Percentiles rank a stretch among this genome's conserved stretches.
Conservation (phyloP, 139 green algal genomes). For the Astrephomene gubernaculifera region DNA sequence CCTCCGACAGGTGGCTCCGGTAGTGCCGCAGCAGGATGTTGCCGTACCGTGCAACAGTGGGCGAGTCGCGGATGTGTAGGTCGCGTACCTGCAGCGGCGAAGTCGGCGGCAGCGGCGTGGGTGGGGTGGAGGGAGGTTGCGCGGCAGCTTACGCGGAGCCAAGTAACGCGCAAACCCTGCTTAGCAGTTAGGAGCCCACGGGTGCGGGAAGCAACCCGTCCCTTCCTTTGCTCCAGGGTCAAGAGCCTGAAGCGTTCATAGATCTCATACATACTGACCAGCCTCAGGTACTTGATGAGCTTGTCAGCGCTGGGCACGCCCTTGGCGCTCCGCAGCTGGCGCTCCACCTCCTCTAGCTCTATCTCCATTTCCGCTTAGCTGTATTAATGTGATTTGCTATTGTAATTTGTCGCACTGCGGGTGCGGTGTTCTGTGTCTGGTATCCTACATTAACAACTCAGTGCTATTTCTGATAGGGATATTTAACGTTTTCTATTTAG, state of each 20-base stretch:
- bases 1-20: conserved; percentile 53
- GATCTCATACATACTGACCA: conserved; percentile 27
- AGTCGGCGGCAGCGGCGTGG: no score
- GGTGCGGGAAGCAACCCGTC: not conserved
- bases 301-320: conserved; percentile 22
- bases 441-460: no score
- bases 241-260: not conserved
- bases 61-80: conserved; percentile 66
- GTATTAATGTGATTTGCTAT: no score
- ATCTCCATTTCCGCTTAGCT: conserved; percentile 24
- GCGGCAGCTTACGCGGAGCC: no score
- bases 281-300: conserved; percentile 45
- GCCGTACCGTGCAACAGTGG: conserved; percentile 70
- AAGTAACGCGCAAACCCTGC: no score
- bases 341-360: conserved; percentile 46
- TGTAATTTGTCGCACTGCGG: no score
- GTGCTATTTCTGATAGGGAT: no score
- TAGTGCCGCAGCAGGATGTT: conserved; percentile 66
- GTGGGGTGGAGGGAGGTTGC: no score
- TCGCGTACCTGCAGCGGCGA: conserved; percentile 64
- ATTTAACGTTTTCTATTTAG: no score
- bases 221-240: no score
- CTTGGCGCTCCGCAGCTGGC: conserved; percentile 35
- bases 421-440: no score
- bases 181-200: no score